Evolutionary conservation across 768 basidiomycete species (phyloP).

Genomic region (Trametes elegans): DNA sequence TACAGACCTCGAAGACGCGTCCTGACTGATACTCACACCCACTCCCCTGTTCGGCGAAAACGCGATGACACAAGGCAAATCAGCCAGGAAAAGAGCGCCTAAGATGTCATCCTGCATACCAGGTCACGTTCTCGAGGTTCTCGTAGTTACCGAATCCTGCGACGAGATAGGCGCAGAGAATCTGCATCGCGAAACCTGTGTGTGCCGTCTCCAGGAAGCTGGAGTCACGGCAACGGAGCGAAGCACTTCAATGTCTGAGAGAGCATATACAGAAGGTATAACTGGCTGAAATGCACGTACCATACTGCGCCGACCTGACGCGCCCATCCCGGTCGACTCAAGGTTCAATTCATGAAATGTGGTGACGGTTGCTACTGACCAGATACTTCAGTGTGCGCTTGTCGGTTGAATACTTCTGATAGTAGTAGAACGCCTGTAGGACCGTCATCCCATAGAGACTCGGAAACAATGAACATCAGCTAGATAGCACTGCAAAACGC

Average conservation of each 20-base stretch:
- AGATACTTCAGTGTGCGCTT: background rate
- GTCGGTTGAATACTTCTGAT: conserved; percentile 6
- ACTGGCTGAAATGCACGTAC: background rate
- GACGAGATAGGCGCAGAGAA: conserved; percentile 15
- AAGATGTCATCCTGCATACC: conserved; percentile 3
- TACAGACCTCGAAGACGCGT: background rate
- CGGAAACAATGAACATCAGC: too few relatives aligned
- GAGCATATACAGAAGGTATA: too few relatives aligned
- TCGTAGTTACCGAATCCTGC: conserved; percentile 1
- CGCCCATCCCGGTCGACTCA: background rate
- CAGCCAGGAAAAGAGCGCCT: background rate
- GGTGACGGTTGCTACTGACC: background rate
- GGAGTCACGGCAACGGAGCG: background rate
- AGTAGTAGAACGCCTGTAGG: conserved; percentile 14
- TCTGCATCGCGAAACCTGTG: conserved; percentile 11
- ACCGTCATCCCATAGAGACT: conserved; percentile 12
- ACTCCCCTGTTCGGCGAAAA: conserved; percentile 2
- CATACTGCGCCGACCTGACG: conserved; percentile 7
- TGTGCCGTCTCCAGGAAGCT: conserved; percentile 13
- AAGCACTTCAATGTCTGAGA: background rate
- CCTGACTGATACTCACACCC: conserved; percentile 10
- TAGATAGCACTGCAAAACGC: too few relatives aligned
- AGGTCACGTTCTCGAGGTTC: conserved; percentile 1
- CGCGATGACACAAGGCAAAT: too few relatives aligned
- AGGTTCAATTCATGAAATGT: too few relatives aligned